Conservation (phyloP, 176 grass and related monocot species). For the Oropetium thomaeum region DNA sequence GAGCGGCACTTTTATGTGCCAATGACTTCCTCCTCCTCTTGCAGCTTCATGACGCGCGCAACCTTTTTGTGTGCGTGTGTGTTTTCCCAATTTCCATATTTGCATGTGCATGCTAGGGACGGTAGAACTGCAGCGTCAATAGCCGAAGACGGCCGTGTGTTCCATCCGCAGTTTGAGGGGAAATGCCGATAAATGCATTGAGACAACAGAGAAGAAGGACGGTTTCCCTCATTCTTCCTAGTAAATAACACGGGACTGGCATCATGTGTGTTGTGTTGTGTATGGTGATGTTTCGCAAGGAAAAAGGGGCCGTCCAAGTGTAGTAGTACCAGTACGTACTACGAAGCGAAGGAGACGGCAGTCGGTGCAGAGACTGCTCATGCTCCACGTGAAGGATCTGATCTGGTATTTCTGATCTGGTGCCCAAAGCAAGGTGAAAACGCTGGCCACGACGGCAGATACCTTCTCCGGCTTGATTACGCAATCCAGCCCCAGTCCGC, state of each 20-base stretch:
- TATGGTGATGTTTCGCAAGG: not conserved
- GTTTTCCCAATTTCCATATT: not conserved
- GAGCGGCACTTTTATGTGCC: not conserved
- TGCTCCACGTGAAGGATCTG: not conserved
- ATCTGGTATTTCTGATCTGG: not conserved
- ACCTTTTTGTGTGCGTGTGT: no score
- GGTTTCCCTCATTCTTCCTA: no score
- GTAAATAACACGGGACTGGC: not conserved
- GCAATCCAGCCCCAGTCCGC: not conserved
- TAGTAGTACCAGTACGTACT: no score
- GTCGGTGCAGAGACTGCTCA: not conserved
- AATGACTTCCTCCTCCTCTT: not conserved
- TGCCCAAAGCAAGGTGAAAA: not conserved
- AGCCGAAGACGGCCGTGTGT: not conserved
- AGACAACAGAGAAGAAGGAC: not conserved
- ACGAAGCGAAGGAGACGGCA: not conserved
- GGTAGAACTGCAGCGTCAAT: not conserved
- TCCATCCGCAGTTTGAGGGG: not conserved
- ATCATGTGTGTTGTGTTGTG: no score
- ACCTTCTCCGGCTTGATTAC: not conserved
- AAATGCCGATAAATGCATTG: no score
- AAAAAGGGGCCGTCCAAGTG: not conserved
- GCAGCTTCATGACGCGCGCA: not conserved
- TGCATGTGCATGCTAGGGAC: not conserved
- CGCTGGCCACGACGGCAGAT: not conserved